Evolutionary conservation across 768 basidiomycete genomes (phyloP).

Genomic region (Tylopilus rubrobrunneus): DNA sequence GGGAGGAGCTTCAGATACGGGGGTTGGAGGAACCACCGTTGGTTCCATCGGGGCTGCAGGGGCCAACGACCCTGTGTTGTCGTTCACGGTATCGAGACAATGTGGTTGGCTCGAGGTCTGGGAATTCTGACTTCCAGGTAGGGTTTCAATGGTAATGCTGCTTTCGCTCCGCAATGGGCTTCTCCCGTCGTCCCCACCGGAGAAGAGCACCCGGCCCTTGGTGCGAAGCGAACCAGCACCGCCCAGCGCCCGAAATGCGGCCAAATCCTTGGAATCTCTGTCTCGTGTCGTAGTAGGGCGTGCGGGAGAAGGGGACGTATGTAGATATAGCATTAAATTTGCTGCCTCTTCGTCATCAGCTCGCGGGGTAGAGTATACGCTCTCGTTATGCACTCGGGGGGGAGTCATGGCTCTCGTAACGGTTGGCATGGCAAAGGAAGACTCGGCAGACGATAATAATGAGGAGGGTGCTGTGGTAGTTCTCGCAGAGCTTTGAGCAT

Average conservation of each 20-base stretch:
- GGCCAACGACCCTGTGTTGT: conserved; percentile 16
- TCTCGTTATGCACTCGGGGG: conserved; percentile 30
- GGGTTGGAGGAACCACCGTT: conserved; percentile 33
- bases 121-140: conserved; percentile 27
- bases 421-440: conserved; percentile 31
- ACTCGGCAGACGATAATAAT: conserved; percentile 37
- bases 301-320: conserved; percentile 80
- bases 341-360: conserved; percentile 76
- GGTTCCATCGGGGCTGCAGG: conserved; percentile 29
- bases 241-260: conserved; percentile 55
- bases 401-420: conserved; percentile 32
- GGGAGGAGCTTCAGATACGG: conserved; percentile 24
- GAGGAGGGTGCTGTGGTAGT: conserved; percentile 41
- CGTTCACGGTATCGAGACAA: conserved; percentile 14
- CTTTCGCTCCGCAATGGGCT: conserved; percentile 27
- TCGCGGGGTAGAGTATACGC: conserved; percentile 44
- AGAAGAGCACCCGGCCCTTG: conserved; percentile 71
- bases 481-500: conserved; percentile 63
- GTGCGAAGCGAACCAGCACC: conserved; percentile 45
- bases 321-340: conserved; percentile 80
- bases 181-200: conserved; percentile 35
- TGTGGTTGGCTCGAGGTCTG: conserved; percentile 19
- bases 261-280: conserved; percentile 47
- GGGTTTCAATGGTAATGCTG: conserved; percentile 21
- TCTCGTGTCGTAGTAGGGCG: conserved; percentile 49